These are phyloP conservation scores for Tritrichomonas musculus DNA, from an alignment of 208 protist species.

Conservation along the genomic window DNA sequence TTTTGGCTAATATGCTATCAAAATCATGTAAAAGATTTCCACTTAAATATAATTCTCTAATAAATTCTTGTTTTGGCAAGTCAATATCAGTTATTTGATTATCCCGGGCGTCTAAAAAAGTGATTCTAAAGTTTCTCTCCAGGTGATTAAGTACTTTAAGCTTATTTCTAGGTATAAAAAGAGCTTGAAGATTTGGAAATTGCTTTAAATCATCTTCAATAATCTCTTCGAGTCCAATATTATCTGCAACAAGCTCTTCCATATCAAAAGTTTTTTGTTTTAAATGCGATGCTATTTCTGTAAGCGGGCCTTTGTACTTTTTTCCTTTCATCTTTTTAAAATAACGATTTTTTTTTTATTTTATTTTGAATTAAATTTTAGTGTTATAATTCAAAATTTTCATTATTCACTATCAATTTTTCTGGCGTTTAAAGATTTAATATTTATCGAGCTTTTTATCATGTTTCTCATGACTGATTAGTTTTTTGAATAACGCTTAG, in stretches of 20 bases:
- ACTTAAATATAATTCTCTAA: not conserved
- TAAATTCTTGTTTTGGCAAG: not conserved
- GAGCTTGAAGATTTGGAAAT: not conserved
- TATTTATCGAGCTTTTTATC: too few species aligned
- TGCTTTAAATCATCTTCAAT: not conserved
- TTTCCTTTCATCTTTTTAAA: not conserved
- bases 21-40: not conserved
- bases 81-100: not conserved
- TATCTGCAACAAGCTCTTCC: not conserved
- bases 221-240: not conserved
- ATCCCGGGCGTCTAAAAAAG: not conserved
- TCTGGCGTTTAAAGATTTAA: too few species aligned
- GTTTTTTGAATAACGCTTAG: too few species aligned
- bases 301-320: not conserved
- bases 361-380: too few species aligned
- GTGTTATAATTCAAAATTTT: too few species aligned
- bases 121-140: not conserved
- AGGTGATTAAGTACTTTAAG: not conserved
- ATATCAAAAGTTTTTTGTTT: not conserved
- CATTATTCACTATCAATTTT: too few species aligned
- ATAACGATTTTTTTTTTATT: too few species aligned
- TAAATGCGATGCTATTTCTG: not conserved
- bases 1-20: not conserved
- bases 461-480: too few species aligned
- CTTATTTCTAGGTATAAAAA: constrained; percentile 5